phyloP scores from a whole-genome alignment of 148 eudicot genomes.

The Drosera capensis region DNA sequence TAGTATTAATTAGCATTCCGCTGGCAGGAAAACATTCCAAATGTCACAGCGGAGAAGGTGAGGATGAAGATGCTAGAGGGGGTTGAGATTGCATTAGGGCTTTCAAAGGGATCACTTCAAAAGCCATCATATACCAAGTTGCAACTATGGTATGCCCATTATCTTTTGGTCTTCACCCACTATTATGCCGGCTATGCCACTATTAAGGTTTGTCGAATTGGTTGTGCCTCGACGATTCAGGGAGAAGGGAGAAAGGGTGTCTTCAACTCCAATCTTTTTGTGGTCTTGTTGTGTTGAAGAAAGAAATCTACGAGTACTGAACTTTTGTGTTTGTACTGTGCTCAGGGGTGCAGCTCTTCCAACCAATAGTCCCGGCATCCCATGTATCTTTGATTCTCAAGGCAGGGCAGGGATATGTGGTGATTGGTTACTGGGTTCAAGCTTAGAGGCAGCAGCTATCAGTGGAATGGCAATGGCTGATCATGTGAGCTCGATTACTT shows the following conservation, averaged over 20 bases:
- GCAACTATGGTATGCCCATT: constrained; percentile 53
- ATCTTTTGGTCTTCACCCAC: too few relatives aligned
- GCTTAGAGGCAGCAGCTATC: constrained; percentile 81
- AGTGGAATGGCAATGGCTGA: constrained; percentile 91
- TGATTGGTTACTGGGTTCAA: constrained; percentile 95
- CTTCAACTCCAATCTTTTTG: too few relatives aligned
- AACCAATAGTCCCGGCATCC: constrained; percentile 73
- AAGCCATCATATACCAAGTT: constrained; percentile 59
- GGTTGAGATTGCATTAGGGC: constrained; percentile 69
- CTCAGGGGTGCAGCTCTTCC: constrained; percentile 99
- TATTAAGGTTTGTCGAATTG: too few relatives aligned
- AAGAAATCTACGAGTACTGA: too few relatives aligned
- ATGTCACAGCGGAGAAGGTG: constrained; percentile 71
- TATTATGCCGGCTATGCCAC: too few relatives aligned
- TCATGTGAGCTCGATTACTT: constrained; percentile 33
- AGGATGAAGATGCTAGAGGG: constrained; percentile 70
- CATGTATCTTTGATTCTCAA: constrained; percentile 89
- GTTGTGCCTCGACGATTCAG: too few relatives aligned
- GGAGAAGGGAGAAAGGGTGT: too few relatives aligned
- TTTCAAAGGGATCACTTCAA: constrained; percentile 42
- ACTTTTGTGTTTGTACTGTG: too few relatives aligned
- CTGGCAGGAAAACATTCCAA: constrained; percentile 79
- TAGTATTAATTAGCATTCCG: too few relatives aligned
- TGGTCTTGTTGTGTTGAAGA: too few relatives aligned
- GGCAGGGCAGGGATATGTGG: constrained; percentile 98